Base-by-base conservation (phyloP, 495 filamentous ascomycete genomes). In the Lasiosphaeriaceae sp. region DNA sequence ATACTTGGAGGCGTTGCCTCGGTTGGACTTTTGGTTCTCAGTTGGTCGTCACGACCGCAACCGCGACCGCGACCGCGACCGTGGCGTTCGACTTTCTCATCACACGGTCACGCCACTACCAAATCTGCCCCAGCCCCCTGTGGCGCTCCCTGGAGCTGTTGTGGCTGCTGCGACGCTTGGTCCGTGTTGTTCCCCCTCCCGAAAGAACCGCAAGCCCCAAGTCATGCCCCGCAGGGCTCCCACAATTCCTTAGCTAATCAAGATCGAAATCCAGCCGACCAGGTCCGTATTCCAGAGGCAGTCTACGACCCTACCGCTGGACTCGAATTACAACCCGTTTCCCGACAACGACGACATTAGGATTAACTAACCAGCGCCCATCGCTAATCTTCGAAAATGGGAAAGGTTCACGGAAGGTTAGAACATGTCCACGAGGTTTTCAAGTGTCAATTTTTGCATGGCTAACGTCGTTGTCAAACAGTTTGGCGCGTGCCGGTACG, bases 391-490 rank as follows among this genome's bases (percentile, higher is more conserved):
- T 61, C 44, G 55, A 71, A 64, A 64, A 71, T 71, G 68, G 68
- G 68, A 62, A 71, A 71, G 64, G 68, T 71, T 68, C 68, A 71
- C 66, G 68, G 68, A 69, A 69, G 64, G 68, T 71, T 46, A 31
- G 57, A 45, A 19, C 23, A 31, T 6, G 3, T 5, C 29, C 20
- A 2, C 34, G 22, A 6, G 31, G 14, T 53, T 22, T 31, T 52
- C 51, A 8, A 19, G 39, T 31, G n/a, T 17, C 12, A 7, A 37
- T 35, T 47, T 1, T 19, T 21, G 22, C 26, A 48, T 58, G 50
- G 46, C 60, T 63, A 43, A 66, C 57, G 45, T 39, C 34, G 23
- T 16, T 7, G n/a, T 5, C 11, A 21, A 14, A 12, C 50, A 70
- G 67, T 70, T 68, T 70, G 66, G 67, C 67, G 49, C 67, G 67